Evolutionary conservation across 2,329 filamentous ascomycete genomes (phyloP).

Genomic region (Botryotinia calthae): DNA sequence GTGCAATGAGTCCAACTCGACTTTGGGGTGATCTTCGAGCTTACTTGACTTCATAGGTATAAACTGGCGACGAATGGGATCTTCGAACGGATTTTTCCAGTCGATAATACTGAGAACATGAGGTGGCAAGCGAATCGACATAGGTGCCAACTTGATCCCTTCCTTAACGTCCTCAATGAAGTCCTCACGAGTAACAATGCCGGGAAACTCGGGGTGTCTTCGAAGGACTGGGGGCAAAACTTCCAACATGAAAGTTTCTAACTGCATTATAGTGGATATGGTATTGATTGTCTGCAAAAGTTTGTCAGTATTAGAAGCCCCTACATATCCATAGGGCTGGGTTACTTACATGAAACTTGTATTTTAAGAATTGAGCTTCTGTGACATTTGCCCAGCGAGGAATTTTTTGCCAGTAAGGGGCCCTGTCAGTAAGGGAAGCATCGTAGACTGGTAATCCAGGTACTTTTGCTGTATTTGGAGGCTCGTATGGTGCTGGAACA

Average conservation of each 20-base stretch:
- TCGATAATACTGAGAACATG: slow-evolving; percentile 58
- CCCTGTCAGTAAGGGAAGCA: slow-evolving; percentile 23
- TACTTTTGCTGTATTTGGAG: neutral
- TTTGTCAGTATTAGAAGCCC: neutral
- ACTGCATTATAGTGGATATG: slow-evolving; percentile 21
- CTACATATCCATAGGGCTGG: neutral
- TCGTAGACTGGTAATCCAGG: slow-evolving; percentile 15
- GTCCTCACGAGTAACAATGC: slow-evolving; percentile 48
- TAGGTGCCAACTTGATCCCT: slow-evolving; percentile 54
- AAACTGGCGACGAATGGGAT: slow-evolving; percentile 60
- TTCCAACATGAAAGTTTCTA: slow-evolving; percentile 49
- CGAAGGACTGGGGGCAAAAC: slow-evolving; percentile 53
- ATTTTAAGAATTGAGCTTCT: slow-evolving; percentile 50
- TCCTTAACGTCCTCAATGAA: slow-evolving; percentile 54
- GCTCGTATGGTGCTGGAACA: slow-evolving; percentile 11
- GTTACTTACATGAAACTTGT: slow-evolving; percentile 54
- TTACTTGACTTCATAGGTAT: slow-evolving; percentile 54
- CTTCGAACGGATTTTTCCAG: slow-evolving; percentile 57
- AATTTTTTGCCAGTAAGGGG: slow-evolving; percentile 51
- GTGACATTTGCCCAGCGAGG: slow-evolving; percentile 50
- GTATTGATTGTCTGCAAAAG: neutral
- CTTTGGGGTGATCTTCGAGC: slow-evolving; percentile 52
- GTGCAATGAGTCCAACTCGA: slow-evolving; percentile 57
- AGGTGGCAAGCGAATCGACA: slow-evolving; percentile 60
- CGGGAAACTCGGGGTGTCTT: slow-evolving; percentile 34